A percentile compares a stretch with the other conserved stretches of the same genome.
phyloP scores from a whole-genome alignment of 345 rosid species.

The Rhodomyrtus tomentosa region DNA sequence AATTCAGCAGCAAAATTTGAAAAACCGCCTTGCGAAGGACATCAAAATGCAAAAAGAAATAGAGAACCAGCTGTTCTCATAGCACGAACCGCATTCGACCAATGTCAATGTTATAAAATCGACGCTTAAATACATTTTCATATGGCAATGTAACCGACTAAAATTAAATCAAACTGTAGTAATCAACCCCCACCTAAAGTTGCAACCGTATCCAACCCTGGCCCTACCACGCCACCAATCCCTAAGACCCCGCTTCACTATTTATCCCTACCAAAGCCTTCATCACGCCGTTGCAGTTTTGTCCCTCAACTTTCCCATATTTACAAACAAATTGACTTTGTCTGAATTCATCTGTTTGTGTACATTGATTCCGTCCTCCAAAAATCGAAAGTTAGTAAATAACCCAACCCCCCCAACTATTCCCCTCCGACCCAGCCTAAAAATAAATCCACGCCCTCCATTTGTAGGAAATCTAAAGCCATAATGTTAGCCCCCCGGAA shows the following conservation, averaged over 20 bases:
- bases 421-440: not conserved
- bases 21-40: not conserved
- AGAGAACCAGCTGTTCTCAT: not conserved
- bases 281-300: not conserved
- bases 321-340: not conserved
- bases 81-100: not conserved
- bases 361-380: not conserved
- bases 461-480: not conserved
- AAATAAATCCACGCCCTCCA: not conserved
- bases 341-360: not conserved
- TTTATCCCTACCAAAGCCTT: not conserved
- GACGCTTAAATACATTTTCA: not conserved
- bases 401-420: not conserved
- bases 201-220: not conserved
- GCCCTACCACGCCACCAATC: not conserved
- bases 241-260: not conserved
- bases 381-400: not conserved
- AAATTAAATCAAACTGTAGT: not conserved
- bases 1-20: not conserved
- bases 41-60: not conserved
- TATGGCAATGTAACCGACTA: not conserved
- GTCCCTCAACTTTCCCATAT: not conserved
- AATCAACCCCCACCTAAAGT: not conserved
- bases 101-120: not conserved
- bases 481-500: slow-evolving; percentile 11